A percentile compares a stretch with the other conserved stretches of the same genome.
Evolutionary conservation across 192 early-diverging fungal genomes (phyloP).

Genomic region (Fimicolochytrium jonesii): DNA sequence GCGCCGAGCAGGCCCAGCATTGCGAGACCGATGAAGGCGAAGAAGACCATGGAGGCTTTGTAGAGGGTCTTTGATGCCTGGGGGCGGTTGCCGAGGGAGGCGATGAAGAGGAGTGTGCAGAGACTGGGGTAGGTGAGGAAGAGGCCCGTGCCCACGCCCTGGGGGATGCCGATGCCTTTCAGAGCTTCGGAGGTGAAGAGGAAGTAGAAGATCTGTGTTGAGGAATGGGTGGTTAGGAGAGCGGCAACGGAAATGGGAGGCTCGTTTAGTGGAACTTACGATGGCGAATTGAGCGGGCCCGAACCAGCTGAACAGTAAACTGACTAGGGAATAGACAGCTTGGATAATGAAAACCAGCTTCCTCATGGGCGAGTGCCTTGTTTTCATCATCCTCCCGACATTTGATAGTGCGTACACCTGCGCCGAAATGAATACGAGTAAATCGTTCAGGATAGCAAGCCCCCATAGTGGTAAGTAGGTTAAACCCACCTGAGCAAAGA

Average conservation of each 20-base stretch:
- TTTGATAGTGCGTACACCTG: constrained; percentile 66
- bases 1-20: constrained; percentile 21
- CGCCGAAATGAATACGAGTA: no score
- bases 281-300: constrained; percentile 24
- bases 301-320: constrained; percentile 54
- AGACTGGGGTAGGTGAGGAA: constrained; percentile 29
- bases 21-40: constrained; percentile 43
- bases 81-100: constrained; percentile 45
- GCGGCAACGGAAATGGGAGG: background rate
- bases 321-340: constrained; percentile 51
- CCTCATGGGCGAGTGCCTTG: constrained; percentile 57
- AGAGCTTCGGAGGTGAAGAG: constrained; percentile 18
- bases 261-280: constrained; percentile 12
- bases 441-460: no score
- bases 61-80: constrained; percentile 40
- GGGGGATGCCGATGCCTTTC: constrained; percentile 15
- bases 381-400: constrained; percentile 59
- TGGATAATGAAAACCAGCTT: constrained; percentile 64
- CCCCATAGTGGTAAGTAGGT: no score
- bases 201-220: constrained; percentile 22
- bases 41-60: constrained; percentile 34
- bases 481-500: constrained; percentile 59
- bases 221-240: no score
- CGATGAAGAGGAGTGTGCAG: constrained; percentile 36
- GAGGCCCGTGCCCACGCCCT: background rate